Base-by-base conservation (phyloP, 164 flowering plant species). In the Annona cherimola region DNA sequence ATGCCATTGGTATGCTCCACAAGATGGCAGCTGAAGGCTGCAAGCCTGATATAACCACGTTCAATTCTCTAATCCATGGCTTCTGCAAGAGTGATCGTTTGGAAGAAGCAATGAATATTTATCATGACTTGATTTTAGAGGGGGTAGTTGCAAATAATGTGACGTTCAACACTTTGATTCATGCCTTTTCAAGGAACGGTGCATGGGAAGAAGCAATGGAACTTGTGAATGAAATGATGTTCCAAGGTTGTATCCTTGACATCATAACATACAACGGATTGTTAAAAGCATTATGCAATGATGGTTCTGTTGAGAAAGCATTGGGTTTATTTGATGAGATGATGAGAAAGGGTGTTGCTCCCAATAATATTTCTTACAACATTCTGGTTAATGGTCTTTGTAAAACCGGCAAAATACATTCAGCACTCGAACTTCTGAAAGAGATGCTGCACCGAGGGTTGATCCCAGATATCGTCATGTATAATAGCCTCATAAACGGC, bases 131-230 rank as follows among this genome's bases (percentile, higher is more conserved):
- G 98, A 61, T 90, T 26, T 65, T 82, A 70, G 90, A 90, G 64
- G 98, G 99, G 74, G 89, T 88, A 35, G 82, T 89, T 80, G 91
- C 99, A 70, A 89, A 88, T 79, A 89, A 84, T 26, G 89, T 91
- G 1, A 95, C 98, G 43, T 93, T 86, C 81, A 93, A 95, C 78
- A 93, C 92, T 40, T 71, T 95, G 72, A 87, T 93, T 73, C 85
- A 83, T 74, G 92, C 90, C 65, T 84, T 82, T 76, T 43, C 89
- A 41, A 84, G 82, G 72, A 83, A 79, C 70, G 88, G 87, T 67
- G 82, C 65, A 18, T 80, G 75, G 44, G 85, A 86, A 75, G 88
- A 88, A 65, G 95, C 94, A 41, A 73, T 82, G 46, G 81, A 86
- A 73, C 86, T 91, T 72, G 87, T 89, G 39, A 83, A 87, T 71